Conservation (phyloP, 805 yeast species). For the Yamadazyma sp. region DNA sequence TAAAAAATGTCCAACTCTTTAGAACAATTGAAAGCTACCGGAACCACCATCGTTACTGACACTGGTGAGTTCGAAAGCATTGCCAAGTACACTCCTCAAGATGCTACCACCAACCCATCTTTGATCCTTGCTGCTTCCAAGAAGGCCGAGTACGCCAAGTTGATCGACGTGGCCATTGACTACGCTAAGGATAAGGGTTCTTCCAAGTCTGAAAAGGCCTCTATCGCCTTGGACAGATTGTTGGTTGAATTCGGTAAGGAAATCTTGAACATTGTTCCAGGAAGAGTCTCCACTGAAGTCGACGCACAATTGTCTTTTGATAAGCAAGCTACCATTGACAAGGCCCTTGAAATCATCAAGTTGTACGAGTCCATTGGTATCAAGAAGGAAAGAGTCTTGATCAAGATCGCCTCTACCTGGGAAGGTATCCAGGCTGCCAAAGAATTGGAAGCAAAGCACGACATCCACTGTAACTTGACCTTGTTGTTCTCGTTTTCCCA, state of each 20-base stretch:
- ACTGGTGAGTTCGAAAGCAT: conserved; percentile 98
- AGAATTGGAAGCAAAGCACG: conserved; percentile 88
- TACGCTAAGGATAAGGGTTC: conserved; percentile 65
- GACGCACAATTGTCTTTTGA: conserved; percentile 97
- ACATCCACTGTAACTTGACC: conserved; percentile 92
- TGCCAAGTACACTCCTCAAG: conserved; percentile 98
- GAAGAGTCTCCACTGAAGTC: conserved; percentile 98
- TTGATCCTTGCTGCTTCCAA: conserved; percentile 93
- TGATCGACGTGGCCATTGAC: conserved; percentile 88
- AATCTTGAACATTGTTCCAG: conserved; percentile 93
- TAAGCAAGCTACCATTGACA: conserved; percentile 88
- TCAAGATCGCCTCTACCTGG: conserved; percentile 97
- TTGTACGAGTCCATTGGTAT: conserved; percentile 86
- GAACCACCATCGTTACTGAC: conserved; percentile 96
- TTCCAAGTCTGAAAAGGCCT: conserved; percentile 65
- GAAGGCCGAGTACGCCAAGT: conserved; percentile 82
- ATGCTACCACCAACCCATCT: conserved; percentile 98
- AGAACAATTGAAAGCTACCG: conserved; percentile 91
- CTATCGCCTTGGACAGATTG: conserved; percentile 83
- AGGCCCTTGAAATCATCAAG: conserved; percentile 88
- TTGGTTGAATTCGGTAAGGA: conserved; percentile 95
- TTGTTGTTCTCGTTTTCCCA: conserved; percentile 91
- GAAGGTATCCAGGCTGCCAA: conserved; percentile 99
- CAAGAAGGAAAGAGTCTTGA: conserved; percentile 83
- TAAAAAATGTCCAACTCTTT: conserved; percentile 51